A percentile compares a stretch with the other conserved stretches of the same genome.
Conservation (phyloP, 306 rosid genomes). For the Gleditsia sinensis region DNA sequence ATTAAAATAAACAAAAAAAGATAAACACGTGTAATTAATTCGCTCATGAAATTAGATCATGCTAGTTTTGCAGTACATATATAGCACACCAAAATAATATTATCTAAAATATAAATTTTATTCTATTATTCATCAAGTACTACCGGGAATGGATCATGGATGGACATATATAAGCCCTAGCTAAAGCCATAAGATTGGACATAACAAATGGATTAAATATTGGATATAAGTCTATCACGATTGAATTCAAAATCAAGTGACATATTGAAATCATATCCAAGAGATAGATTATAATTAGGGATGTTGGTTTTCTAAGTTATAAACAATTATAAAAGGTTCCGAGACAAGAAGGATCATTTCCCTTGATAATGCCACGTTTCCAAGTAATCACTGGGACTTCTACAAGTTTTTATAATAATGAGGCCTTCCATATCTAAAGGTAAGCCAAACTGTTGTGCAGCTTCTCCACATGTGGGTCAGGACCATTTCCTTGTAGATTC, state of each 20-base stretch:
- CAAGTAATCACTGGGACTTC: slow-evolving; percentile 57
- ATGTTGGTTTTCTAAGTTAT: slow-evolving; percentile 65
- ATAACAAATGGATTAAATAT: slow-evolving; percentile 28
- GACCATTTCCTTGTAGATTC: slow-evolving; percentile 48
- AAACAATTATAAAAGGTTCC: slow-evolving; percentile 1
- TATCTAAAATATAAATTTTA: too few species aligned
- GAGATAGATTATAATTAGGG: slow-evolving; percentile 65
- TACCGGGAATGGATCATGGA: too few species aligned
- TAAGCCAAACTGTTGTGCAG: slow-evolving; percentile 42
- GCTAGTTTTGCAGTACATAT: too few species aligned
- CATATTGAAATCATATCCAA: slow-evolving; percentile 60
- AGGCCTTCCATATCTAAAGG: slow-evolving; percentile 31
- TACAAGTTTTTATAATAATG: slow-evolving; percentile 8
- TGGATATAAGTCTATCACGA: slow-evolving; percentile 35
- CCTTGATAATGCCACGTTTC: slow-evolving; percentile 58
- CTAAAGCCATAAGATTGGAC: too few species aligned
- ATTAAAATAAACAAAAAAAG: too few species aligned
- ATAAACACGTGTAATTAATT: too few species aligned
- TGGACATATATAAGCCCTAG: not conserved
- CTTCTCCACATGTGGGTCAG: slow-evolving; percentile 57
- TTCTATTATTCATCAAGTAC: too few species aligned
- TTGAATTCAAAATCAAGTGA: slow-evolving; percentile 44
- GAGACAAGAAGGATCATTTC: slow-evolving; percentile 52
- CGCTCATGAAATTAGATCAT: too few species aligned
- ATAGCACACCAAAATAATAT: too few species aligned